Evolutionary conservation across 1,284 basidiomycete genomes (phyloP).

Genomic region (Ceratobasidium sp.): DNA sequence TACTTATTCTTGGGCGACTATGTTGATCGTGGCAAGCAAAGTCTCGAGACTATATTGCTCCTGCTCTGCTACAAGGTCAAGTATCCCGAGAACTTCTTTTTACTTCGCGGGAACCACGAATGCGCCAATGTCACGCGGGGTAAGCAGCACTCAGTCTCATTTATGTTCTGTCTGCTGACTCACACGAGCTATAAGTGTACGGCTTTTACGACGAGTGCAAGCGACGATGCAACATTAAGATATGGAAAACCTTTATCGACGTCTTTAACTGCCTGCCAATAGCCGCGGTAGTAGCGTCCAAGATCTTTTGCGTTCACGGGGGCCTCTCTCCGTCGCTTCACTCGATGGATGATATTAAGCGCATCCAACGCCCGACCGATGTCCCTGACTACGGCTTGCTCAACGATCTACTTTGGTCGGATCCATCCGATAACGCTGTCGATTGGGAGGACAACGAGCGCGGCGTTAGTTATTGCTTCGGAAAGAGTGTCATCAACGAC

Average conservation of each 20-base stretch:
- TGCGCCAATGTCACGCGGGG: constrained; percentile 96
- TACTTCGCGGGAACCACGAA: constrained; percentile 94
- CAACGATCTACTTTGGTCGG: constrained; percentile 98
- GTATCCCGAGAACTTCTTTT: constrained; percentile 98
- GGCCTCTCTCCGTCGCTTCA: constrained; percentile 96
- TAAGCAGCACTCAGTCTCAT: constrained; percentile 59
- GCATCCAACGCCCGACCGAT: constrained; percentile 99
- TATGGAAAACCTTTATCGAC: constrained; percentile 98
- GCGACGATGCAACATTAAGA: constrained; percentile 97
- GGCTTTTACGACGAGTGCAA: constrained; percentile 99
- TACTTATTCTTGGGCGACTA: constrained; percentile 97
- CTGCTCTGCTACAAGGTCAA: constrained; percentile 97
- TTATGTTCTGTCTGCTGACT: constrained; percentile 32
- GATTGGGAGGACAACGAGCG: constrained; percentile 99
- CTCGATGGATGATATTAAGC: constrained; percentile 99
- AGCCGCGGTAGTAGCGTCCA: constrained; percentile 96
- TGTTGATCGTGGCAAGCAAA: constrained; percentile 95
- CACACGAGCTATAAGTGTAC: constrained; percentile 75
- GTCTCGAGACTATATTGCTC: constrained; percentile 92
- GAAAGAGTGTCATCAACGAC: constrained; percentile 96
- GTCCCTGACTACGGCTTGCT: constrained; percentile 98
- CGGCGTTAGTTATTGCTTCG: constrained; percentile 98
- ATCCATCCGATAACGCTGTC: constrained; percentile 99
- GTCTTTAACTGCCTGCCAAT: constrained; percentile 97
- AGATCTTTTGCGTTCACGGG: constrained; percentile 96